These are phyloP conservation scores for Austropuccinia psidii DNA, from an alignment of 1,284 basidiomycete genomes.

Conservation along the genomic window DNA sequence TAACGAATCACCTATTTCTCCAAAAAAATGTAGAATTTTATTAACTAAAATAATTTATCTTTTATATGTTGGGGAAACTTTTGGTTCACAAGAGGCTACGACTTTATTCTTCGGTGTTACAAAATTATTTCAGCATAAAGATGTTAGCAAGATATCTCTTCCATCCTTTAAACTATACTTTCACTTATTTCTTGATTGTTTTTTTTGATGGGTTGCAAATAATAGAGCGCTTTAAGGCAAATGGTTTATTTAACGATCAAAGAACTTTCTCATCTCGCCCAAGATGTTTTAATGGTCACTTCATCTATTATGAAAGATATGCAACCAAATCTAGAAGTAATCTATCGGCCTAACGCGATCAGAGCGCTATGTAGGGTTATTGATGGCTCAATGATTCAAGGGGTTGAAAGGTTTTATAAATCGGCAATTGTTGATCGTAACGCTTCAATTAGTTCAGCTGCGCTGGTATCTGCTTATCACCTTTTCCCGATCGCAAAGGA, in stretches of 20 bases:
- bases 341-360: constrained; percentile 96
- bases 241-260: constrained; percentile 99
- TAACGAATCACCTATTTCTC: constrained; percentile 89
- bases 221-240: constrained; percentile 83
- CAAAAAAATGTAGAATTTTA: constrained; percentile 86
- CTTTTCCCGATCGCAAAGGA: constrained; percentile 87
- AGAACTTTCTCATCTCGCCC: constrained; percentile 88
- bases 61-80: constrained; percentile 90
- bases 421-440: constrained; percentile 97
- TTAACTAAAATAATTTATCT: constrained; percentile 95
- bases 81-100: constrained; percentile 92
- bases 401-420: constrained; percentile 98
- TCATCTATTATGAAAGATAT: constrained; percentile 99
- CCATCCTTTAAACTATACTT: constrained; percentile 20
- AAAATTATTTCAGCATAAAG: constrained; percentile 98
- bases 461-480: constrained; percentile 94
- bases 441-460: constrained; percentile 88
- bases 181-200: neutral
- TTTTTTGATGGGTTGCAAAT: neutral
- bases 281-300: constrained; percentile 99
- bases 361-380: constrained; percentile 93
- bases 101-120: constrained; percentile 98
- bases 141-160: constrained; percentile 58
- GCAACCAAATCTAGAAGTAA: constrained; percentile 97
- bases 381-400: constrained; percentile 96